Evolutionary conservation across 2,329 filamentous ascomycete genomes (phyloP).

Genomic region (Microcyclosporella mali): DNA sequence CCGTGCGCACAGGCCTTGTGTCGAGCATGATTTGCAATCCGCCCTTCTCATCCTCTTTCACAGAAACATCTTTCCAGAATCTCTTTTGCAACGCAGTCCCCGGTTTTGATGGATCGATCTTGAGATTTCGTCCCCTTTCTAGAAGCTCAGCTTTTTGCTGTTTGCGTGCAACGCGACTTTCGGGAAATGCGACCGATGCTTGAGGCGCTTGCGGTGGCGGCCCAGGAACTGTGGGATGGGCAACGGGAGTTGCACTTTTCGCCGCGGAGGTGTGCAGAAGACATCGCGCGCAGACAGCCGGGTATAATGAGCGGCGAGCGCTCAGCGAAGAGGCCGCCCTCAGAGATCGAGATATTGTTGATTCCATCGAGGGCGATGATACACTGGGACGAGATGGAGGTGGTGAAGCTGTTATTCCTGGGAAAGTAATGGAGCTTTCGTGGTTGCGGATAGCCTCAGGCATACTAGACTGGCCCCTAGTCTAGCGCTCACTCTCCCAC

Average conservation of each 20-base stretch:
- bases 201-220: constrained; percentile 54
- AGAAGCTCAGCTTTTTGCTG: constrained; percentile 47
- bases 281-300: constrained; percentile 28
- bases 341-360: constrained; percentile 1
- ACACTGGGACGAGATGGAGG: constrained; percentile 12
- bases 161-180: constrained; percentile 44
- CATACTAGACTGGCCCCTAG: no score
- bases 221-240: constrained; percentile 52
- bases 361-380: constrained; percentile 9
- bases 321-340: constrained; percentile 30
- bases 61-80: constrained; percentile 81
- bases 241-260: constrained; percentile 49
- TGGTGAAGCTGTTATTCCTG: background rate
- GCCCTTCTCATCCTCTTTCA: constrained; percentile 57
- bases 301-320: constrained; percentile 17
- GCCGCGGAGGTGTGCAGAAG: constrained; percentile 40
- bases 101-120: constrained; percentile 40
- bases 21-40: constrained; percentile 68
- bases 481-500: no score
- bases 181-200: constrained; percentile 43
- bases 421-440: no score
- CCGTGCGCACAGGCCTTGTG: constrained; percentile 69
- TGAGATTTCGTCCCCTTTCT: constrained; percentile 40
- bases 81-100: constrained; percentile 56
- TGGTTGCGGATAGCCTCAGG: no score